Base-by-base conservation (phyloP, 2,329 filamentous ascomycete genomes). In the Pleurostoma richardsiae region DNA sequence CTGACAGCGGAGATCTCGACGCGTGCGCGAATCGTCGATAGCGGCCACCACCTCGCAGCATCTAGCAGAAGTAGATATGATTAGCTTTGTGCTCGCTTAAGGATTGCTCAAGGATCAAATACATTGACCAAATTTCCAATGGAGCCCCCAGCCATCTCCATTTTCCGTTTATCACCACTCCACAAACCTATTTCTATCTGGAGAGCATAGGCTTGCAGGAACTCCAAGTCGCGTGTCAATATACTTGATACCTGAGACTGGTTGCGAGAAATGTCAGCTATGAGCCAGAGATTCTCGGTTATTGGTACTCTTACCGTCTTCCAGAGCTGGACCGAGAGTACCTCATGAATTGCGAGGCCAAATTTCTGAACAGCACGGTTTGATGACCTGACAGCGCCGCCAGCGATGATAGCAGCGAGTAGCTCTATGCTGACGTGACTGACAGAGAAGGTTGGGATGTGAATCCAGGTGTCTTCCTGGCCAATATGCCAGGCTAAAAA, bases 331-430 rank as follows among this genome's bases (percentile, higher is more conserved):
- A 42, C 29, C n/a, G 26, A 29, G 7, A 42, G 40, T 28, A 42
- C 29, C 29, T 42, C 27, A 29, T 42, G 40, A 5, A 42, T 29
- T 10, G 40, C 40, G 11, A 42, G 40, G 6, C 40, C 26, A 42
- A 42, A 42, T 28, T 42, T 42, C 29, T 42, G 40, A 10, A 42
- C 40, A 29, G 40, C 40, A 28, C 40, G 40, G 29, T 29, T 42
- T 10, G 40, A 29, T 29, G 40, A 42, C n/a, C 40, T 42, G 5
- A 42, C 40, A 10, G 40, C 40, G n/a, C 40, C 40, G 10, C 19
- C 40, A 10, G 40, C 40, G n/a, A 42, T 28, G 6, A 42, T 42
- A 29, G 40, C 40, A 42, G 40, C 40, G 11, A 42, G 40, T 11
- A 42, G 7, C 40, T 42, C 40, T 10, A 42, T 29, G 26, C 40